phyloP scores from a whole-genome alignment of 2,329 filamentous ascomycete species.

The Clonostachys sp. region DNA sequence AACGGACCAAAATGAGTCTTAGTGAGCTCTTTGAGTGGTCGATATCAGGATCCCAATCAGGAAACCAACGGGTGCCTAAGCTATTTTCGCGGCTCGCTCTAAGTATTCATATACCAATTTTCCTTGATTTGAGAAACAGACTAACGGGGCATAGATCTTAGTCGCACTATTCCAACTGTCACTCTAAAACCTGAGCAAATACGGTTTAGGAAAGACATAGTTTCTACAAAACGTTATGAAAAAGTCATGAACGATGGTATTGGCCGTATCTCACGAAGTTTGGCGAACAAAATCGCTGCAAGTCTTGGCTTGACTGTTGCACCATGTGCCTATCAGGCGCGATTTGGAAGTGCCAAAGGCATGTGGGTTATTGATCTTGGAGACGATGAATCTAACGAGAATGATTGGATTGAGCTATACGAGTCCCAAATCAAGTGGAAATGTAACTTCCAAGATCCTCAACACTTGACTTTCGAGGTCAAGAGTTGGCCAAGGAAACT shows the following conservation, averaged over 20 bases:
- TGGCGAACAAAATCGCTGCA: constrained; percentile 48
- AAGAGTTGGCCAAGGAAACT: constrained; percentile 27
- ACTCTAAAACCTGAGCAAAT: constrained; percentile 43
- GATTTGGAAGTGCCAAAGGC: constrained; percentile 71
- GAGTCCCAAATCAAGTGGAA: constrained; percentile 67
- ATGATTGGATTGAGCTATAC: constrained; percentile 62
- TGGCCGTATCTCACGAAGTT: constrained; percentile 55
- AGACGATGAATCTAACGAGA: constrained; percentile 28
- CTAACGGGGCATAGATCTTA: constrained; percentile 34
- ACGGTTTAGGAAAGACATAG: constrained; percentile 11
- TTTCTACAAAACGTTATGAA: too few species aligned
- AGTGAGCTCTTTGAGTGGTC: constrained; percentile 47
- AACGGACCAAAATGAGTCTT: constrained; percentile 26
- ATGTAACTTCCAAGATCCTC: constrained; percentile 36
- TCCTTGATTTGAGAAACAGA: too few species aligned
- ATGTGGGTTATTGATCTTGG: constrained; percentile 63
- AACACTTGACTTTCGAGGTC: constrained; percentile 64
- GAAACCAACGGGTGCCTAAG: constrained; percentile 43
- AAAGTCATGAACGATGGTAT: constrained; percentile 65
- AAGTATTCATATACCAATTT: constrained; percentile 26
- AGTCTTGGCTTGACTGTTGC: constrained; percentile 44
- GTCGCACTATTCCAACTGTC: constrained; percentile 40
- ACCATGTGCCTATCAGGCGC: constrained; percentile 63
- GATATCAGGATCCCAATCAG: constrained; percentile 28
- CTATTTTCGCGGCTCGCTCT: constrained; percentile 54